Base-by-base conservation (phyloP, 768 basidiomycete species). In the Lentinus tigrinus region DNA sequence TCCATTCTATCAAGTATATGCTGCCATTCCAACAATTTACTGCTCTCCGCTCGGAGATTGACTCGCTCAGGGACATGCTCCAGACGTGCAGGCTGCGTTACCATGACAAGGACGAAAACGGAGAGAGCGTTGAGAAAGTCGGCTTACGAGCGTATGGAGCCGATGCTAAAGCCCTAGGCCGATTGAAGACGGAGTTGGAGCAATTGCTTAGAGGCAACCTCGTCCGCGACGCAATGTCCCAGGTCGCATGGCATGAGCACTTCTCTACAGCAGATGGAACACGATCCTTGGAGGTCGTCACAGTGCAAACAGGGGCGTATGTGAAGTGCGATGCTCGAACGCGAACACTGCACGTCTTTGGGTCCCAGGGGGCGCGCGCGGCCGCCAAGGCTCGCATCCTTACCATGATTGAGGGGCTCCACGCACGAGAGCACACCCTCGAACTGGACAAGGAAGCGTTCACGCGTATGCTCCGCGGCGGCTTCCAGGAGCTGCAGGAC, bases 361-460 rank as follows among this genome's bases (percentile, higher is more conserved):
- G 84, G 1, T 61, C 68, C 6, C 56, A 67, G 27, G 42, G 53
- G 0, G 65, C 70, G 23, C 74, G 72, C 9, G 61, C 66, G 4
- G 67, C 62, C 28, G 81, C 75, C 0, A 67, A 68, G 47, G 62
- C 68, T 23, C 37, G 52, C 2, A 58, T 82, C 9, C 26, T 67
- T n/a, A 73, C 74, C 47, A 58, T 79, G n/a, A 50, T 83, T 26
- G 66, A 73, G 44, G 75, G 74, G 56, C 72, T 83, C n/a, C 67
- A 65, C 4, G 65, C 64, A 21, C 67, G 67, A 26, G 70, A 71
- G 31, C 75, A 75, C 48, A 66, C 73, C 52, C 58, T 81, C 42
- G 64, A 67, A 21, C 67, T 83, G 10, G 67, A 73, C 11, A 69
- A 69, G 46, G 50, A 57, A 36, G 54, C 67, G 19, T 63, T 84